Base-by-base conservation (phyloP, 495 filamentous ascomycete species). In the Acidiella bohemica region DNA sequence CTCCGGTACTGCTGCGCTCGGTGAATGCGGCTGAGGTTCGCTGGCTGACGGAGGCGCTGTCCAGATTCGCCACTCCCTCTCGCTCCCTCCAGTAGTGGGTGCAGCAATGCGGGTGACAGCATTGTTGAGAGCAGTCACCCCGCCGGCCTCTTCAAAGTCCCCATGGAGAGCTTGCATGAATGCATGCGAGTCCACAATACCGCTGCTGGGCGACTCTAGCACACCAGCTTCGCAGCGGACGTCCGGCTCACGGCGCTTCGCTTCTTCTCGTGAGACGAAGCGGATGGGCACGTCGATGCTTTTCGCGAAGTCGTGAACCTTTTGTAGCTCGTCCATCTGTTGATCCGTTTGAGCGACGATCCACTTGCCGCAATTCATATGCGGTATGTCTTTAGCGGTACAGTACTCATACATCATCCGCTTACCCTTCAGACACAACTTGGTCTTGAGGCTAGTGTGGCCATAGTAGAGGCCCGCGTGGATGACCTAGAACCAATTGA, bases 401-500 rank as follows among this genome's bases (percentile, higher is more conserved):
- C 88, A 95, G 35, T 87, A 73, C 8, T 67, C 66, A 62, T 97
- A 97, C 48, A 97, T 64, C 60, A 82, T 65, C 28, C 77, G 51
- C 36, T 74, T 73, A 41, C 90, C 90, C 31, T 59, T 53, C 51
- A 95, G 68, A 61, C 90, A 97, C 36, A 97, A 75, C 1, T 59
- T 58, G 0, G 90, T 85, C 60, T 97, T 97, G 12, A 94, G 73
- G 0, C 75, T 76, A 26, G 58, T 54, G 14, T 69, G 55, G 25
- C 80, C 80, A 63, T 97, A 97, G 66, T 97, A 96, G 30, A 96
- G 72, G 28, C 92, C 92, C 1, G 82, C 90, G 53, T 97, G 90
- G 41, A 96, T 93, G 29, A 96, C 88, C 80, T 84, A 31, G 7
- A 20, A 5, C 5, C 9, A 8, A 9, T 6, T 36, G 19, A 36